Evolutionary conservation across 1,284 basidiomycete genomes (phyloP).

Genomic region (Malassezia sp.): DNA sequence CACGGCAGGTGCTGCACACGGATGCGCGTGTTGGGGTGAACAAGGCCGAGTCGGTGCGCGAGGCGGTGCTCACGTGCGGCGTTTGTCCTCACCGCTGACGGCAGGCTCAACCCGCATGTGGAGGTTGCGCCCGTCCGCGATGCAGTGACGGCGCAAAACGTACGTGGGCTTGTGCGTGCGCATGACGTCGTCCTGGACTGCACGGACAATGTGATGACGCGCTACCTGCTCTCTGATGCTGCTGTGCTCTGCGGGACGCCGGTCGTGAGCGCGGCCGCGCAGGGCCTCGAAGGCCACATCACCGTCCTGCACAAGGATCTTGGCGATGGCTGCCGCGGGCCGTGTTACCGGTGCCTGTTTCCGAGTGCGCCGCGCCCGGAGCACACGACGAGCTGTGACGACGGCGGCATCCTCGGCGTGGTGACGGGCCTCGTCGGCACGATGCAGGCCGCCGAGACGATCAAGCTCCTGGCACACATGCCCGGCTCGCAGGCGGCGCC

Average conservation of each 20-base stretch:
- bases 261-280: slow-evolving; percentile 83
- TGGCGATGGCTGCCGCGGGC: slow-evolving; percentile 52
- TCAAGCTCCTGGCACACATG: slow-evolving; percentile 52
- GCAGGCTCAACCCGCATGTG: slow-evolving; percentile 34
- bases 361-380: slow-evolving; percentile 50
- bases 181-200: slow-evolving; percentile 76
- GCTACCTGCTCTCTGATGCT: slow-evolving; percentile 86
- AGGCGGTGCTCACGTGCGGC: slow-evolving; percentile 39
- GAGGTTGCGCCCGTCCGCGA: slow-evolving; percentile 17
- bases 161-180: slow-evolving; percentile 18
- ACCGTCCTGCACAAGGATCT: slow-evolving; percentile 34
- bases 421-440: slow-evolving; percentile 85
- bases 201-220: slow-evolving; percentile 81
- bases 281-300: slow-evolving; percentile 81
- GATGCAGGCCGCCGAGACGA: slow-evolving; percentile 77
- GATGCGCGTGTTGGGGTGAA: slow-evolving; percentile 65
- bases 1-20: slow-evolving; percentile 80
- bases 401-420: slow-evolving; percentile 77
- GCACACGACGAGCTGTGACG: slow-evolving; percentile 59
- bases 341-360: slow-evolving; percentile 91
- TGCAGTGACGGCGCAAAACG: slow-evolving; percentile 25
- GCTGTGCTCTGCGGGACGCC: slow-evolving; percentile 64
- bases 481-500: slow-evolving; percentile 49
- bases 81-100: neutral
- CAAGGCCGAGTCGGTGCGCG: slow-evolving; percentile 69